Percentiles rank a stretch among this genome's conserved stretches.
Evolutionary conservation across 2,329 filamentous ascomycete species (phyloP).

Genomic region (Colletotrichum sp.): DNA sequence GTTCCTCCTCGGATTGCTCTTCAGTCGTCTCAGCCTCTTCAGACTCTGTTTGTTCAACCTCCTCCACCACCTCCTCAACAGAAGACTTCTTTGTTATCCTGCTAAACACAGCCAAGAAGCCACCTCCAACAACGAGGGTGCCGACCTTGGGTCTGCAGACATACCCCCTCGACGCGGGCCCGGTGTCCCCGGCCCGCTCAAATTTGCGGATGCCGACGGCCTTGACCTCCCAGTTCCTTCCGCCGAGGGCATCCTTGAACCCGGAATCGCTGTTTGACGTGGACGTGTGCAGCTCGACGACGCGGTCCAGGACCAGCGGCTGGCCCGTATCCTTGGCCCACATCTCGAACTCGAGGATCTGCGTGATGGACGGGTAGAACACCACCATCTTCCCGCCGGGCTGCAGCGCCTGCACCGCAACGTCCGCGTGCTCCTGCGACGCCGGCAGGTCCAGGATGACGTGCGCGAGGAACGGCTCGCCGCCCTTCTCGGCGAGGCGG

Average conservation of each 20-base stretch:
- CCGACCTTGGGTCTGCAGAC: constrained; percentile 48
- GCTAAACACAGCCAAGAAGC: constrained; percentile 41
- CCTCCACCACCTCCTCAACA: background rate
- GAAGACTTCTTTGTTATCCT: background rate
- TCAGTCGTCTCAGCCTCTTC: background rate
- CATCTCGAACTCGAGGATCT: constrained; percentile 70
- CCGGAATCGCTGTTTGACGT: constrained; percentile 42
- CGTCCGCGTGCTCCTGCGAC: constrained; percentile 52
- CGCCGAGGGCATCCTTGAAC: constrained; percentile 50
- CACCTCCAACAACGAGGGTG: constrained; percentile 42
- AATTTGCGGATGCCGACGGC: constrained; percentile 39
- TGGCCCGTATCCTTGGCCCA: constrained; percentile 57
- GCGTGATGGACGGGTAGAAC: constrained; percentile 80
- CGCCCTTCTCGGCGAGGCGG: constrained; percentile 47
- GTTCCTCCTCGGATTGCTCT: background rate
- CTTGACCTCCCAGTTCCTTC: constrained; percentile 69
- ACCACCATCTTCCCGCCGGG: constrained; percentile 70
- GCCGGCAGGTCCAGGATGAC: constrained; percentile 77
- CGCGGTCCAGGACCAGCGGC: constrained; percentile 60
- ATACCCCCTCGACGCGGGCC: constrained; percentile 28
- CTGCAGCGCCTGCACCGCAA: constrained; percentile 62
- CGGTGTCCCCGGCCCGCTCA: background rate
- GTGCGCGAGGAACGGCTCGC: constrained; percentile 70
- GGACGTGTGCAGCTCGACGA: constrained; percentile 59
- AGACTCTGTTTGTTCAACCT: background rate